Percentiles rank a stretch among this genome's conserved stretches.
phyloP scores from a whole-genome alignment of 352 stramenopile species.

The Achlya hypogyna region DNA sequence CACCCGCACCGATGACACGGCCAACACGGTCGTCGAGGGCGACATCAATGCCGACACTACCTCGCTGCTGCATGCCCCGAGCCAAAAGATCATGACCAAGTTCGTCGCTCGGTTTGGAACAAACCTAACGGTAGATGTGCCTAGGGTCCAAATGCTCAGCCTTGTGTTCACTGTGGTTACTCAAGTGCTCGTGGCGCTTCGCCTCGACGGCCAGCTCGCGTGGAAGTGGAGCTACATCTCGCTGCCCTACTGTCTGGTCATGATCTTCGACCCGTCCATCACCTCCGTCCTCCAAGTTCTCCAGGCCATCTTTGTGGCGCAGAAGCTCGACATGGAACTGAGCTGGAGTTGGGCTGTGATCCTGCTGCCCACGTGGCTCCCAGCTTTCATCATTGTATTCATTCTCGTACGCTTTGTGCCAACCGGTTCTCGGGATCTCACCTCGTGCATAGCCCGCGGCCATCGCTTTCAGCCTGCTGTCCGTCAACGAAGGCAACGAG shows the following conservation, averaged over 20 bases:
- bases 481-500: not conserved
- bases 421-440: not conserved
- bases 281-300: constrained; percentile 2
- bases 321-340: constrained; percentile 1
- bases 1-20: not conserved
- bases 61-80: not conserved
- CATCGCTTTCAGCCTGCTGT: not conserved
- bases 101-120: not conserved
- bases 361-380: constrained; percentile 13
- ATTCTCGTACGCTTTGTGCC: not conserved
- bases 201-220: not conserved
- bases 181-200: constrained; percentile 7
- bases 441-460: not conserved
- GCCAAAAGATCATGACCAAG: not conserved
- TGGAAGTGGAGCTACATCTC: constrained; percentile 10
- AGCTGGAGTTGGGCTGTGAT: constrained; percentile 7
- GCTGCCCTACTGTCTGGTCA: not conserved
- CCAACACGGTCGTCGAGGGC: not conserved
- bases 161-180: not conserved
- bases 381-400: not conserved
- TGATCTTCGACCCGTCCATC: constrained; percentile 2
- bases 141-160: not conserved
- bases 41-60: not conserved
- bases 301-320: constrained; percentile 9
- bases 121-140: not conserved